phyloP scores from a whole-genome alignment of 352 stramenopile genomes.

The Aphanomyces stellatus region DNA sequence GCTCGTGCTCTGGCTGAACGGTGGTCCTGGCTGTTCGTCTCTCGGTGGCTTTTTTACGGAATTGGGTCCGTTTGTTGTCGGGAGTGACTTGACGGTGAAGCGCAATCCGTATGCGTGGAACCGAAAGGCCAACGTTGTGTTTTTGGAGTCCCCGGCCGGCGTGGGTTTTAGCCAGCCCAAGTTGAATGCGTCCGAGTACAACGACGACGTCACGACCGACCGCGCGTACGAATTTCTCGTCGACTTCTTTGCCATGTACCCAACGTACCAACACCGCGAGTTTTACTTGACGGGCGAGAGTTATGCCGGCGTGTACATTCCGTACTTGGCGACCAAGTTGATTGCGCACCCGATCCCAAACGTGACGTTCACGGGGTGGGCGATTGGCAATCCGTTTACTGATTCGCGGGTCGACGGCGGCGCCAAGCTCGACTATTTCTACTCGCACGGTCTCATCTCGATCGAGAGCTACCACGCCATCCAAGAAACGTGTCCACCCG shows the following conservation, averaged over 20 bases:
- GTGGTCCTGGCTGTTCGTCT: neutral
- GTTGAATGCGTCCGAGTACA: conserved; percentile 36
- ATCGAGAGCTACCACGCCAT: conserved; percentile 55
- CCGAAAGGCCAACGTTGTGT: conserved; percentile 69
- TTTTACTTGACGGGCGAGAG: conserved; percentile 76
- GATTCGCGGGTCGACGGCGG: conserved; percentile 32
- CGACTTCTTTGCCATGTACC: conserved; percentile 52
- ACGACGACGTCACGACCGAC: neutral
- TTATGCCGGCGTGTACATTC: conserved; percentile 76
- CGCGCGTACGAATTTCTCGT: conserved; percentile 14
- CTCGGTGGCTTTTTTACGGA: neutral
- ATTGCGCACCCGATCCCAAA: conserved; percentile 32
- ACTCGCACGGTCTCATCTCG: conserved; percentile 71
- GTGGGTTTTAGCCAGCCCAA: conserved; percentile 70
- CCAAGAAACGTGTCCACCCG: conserved; percentile 29
- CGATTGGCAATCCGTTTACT: conserved; percentile 63
- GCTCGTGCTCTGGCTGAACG: neutral
- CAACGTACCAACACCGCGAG: conserved; percentile 31
- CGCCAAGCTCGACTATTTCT: conserved; percentile 56
- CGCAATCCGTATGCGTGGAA: neutral
- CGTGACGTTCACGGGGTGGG: conserved; percentile 84
- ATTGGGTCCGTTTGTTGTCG: neutral
- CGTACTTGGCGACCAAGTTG: conserved; percentile 44
- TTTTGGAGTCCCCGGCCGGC: conserved; percentile 80
- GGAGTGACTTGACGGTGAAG: neutral